Percentiles rank a stretch among this genome's conserved stretches.
These are phyloP conservation scores for Ceratobasidium sp. DNA, from an alignment of 1,284 basidiomycete genomes.

Conservation along the genomic window DNA sequence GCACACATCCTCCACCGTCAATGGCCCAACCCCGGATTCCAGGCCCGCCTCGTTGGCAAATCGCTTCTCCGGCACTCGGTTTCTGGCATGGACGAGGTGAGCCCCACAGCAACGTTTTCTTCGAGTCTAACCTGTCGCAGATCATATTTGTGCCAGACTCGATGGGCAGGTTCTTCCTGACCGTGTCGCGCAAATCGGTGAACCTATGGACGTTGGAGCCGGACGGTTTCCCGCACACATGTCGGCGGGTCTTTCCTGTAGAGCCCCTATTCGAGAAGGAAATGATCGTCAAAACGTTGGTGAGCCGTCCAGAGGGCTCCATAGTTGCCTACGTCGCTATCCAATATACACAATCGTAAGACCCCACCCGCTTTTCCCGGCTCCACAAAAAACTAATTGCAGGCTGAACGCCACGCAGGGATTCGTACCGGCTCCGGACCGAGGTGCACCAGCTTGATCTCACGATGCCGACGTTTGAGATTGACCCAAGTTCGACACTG, in stretches of 20 bases:
- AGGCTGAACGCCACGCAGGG: not conserved
- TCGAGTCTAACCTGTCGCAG: not conserved
- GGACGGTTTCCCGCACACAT: slow-evolving; percentile 1
- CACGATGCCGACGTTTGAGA: not conserved
- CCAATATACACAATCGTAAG: slow-evolving; percentile 6
- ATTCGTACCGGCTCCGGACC: slow-evolving; percentile 27
- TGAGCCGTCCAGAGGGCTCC: not conserved
- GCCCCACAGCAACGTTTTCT: not conserved
- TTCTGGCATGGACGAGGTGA: slow-evolving; percentile 26
- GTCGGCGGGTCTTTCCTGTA: slow-evolving; percentile 1
- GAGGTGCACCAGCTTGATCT: slow-evolving; percentile 28
- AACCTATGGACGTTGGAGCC: slow-evolving; percentile 29
- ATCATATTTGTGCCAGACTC: slow-evolving; percentile 30
- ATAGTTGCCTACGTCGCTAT: slow-evolving; percentile 16
- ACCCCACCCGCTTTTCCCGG: not conserved
- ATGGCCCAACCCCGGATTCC: slow-evolving; percentile 14
- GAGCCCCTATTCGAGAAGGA: not conserved
- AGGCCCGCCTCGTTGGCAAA: not conserved
- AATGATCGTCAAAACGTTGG: slow-evolving; percentile 3
- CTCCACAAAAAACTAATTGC: not conserved
- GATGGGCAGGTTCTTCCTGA: slow-evolving; percentile 28
- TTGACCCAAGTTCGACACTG: not conserved
- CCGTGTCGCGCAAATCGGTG: not conserved
- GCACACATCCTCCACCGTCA: not conserved
- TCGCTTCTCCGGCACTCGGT: not conserved